A percentile compares a stretch with the other conserved stretches of the same genome.
These are phyloP conservation scores for Chaetomium sp. DNA, from an alignment of 2,329 filamentous ascomycete species.

Conservation along the genomic window DNA sequence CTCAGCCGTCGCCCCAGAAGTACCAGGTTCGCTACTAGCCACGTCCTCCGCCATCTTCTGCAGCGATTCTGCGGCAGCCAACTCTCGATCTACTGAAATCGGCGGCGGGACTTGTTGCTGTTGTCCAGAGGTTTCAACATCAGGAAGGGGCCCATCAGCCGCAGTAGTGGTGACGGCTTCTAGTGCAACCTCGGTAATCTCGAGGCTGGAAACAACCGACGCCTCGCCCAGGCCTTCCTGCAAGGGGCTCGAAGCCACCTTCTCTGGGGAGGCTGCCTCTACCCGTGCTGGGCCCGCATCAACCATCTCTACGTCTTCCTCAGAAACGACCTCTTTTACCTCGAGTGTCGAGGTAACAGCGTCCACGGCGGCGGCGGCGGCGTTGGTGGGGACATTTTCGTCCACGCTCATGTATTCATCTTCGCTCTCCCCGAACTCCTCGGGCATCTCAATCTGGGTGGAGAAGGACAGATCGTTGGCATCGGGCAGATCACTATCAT, in stretches of 20 bases:
- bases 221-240: neutral
- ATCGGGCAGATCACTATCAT: constrained; percentile 18
- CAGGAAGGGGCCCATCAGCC: neutral
- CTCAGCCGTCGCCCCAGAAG: neutral
- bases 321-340: constrained; percentile 2
- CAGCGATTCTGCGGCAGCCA: no score
- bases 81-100: neutral
- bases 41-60: neutral
- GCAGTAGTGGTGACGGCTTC: constrained; percentile 2
- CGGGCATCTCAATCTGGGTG: constrained; percentile 23
- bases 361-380: neutral
- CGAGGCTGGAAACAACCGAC: constrained; percentile 1
- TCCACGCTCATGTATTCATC: constrained; percentile 21
- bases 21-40: neutral
- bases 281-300: constrained; percentile 14
- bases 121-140: neutral
- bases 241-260: constrained; percentile 2
- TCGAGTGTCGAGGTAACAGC: neutral
- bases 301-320: constrained; percentile 28
- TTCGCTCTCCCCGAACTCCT: constrained; percentile 19
- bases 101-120: neutral
- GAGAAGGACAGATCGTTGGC: constrained; percentile 21
- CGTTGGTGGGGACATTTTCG: neutral
- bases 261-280: constrained; percentile 13
- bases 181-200: constrained; percentile 13